These are phyloP conservation scores for Cercospora sp. DNA, from an alignment of 2,329 filamentous ascomycete species.

Conservation along the genomic window DNA sequence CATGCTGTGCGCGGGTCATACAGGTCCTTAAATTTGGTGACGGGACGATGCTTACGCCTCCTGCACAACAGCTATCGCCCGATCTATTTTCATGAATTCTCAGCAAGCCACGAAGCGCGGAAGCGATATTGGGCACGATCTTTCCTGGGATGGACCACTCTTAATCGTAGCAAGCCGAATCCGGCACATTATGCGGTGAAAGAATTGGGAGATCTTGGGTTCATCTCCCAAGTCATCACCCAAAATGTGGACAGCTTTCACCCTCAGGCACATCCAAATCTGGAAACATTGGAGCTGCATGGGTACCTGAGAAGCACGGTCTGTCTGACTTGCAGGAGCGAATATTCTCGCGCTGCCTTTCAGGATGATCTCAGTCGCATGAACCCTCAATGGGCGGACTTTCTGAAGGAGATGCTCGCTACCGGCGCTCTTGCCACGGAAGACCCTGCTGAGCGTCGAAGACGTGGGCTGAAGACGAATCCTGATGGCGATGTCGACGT, in stretches of 20 bases:
- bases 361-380: slow-evolving; percentile 73
- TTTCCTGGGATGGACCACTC: slow-evolving; percentile 86
- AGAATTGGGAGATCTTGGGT: slow-evolving; percentile 68
- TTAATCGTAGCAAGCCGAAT: slow-evolving; percentile 79
- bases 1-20: neutral
- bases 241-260: slow-evolving; percentile 99
- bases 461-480: slow-evolving; percentile 75
- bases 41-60: neutral
- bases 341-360: slow-evolving; percentile 71
- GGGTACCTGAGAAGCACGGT: slow-evolving; percentile 81
- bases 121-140: slow-evolving; percentile 96
- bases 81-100: slow-evolving; percentile 94
- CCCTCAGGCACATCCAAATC: slow-evolving; percentile 67
- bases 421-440: slow-evolving; percentile 77
- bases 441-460: slow-evolving; percentile 67
- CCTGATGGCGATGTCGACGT: slow-evolving; percentile 94
- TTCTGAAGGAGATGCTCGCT: slow-evolving; percentile 69
- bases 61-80: slow-evolving; percentile 60
- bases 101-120: slow-evolving; percentile 74
- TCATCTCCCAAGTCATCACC: slow-evolving; percentile 77
- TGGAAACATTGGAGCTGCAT: slow-evolving; percentile 82
- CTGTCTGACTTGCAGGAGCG: slow-evolving; percentile 74
- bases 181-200: slow-evolving; percentile 74
- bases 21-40: neutral
- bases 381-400: slow-evolving; percentile 82